These are phyloP conservation scores for Theileria annulata DNA, from an alignment of 169 alveolate genomes.

Conservation along the genomic window DNA sequence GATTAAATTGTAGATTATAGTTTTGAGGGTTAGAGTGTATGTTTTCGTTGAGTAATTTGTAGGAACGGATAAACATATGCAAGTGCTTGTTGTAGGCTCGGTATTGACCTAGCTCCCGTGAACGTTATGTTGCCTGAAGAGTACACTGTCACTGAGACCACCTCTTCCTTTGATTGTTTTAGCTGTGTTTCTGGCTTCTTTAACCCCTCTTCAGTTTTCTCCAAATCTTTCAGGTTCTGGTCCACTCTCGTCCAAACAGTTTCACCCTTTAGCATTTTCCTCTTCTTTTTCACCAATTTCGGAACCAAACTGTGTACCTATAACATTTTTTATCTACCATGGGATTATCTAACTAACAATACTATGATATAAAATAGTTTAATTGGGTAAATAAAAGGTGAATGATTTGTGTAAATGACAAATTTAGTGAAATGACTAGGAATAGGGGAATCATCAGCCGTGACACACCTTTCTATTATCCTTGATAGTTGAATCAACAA, in stretches of 20 bases:
- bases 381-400: too few species aligned
- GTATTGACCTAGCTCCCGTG: constrained; percentile 73
- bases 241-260: constrained; percentile 1
- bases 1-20: neutral
- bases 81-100: constrained; percentile 59
- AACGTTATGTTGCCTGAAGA: constrained; percentile 76
- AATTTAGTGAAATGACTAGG: neutral
- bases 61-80: constrained; percentile 50
- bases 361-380: too few species aligned
- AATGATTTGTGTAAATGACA: neutral
- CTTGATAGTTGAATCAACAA: constrained; percentile 28
- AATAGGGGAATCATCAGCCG: neutral
- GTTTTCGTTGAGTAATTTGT: neutral
- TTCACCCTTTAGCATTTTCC: neutral
- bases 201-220: neutral
- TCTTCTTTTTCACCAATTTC: constrained; percentile 6
- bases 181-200: neutral
- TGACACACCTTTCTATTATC: constrained; percentile 44
- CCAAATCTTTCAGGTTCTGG: neutral
- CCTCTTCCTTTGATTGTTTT: constrained; percentile 58
- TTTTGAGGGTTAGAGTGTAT: neutral
- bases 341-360: neutral
- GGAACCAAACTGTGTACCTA: constrained; percentile 14
- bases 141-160: constrained; percentile 71
- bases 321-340: constrained; percentile 14